Evolutionary conservation across 495 filamentous ascomycete species (phyloP), one percentile per base, ranked within the genome.

Genomic region (Penicillium manginii): DNA sequence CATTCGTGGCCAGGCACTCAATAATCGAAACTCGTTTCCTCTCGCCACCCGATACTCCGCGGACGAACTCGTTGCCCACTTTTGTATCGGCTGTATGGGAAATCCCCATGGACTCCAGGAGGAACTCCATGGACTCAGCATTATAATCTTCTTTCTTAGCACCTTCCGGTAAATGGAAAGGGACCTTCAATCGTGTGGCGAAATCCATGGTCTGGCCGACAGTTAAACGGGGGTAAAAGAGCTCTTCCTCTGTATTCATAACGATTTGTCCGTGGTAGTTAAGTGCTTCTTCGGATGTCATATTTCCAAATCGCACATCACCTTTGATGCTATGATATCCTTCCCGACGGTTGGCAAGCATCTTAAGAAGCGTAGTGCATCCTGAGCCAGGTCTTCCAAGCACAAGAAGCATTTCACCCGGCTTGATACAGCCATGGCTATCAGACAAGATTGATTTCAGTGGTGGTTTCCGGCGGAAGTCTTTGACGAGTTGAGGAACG

Each of bases 31-130:
- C 84, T 47, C 85, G 84, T 65, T 90, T 90, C 52, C 91, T 83
- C 70, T 96, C 91, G 21, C 91, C 91, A 46, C 91, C 91, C 2
- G 87, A 91, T 12, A 96, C 84, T 63, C 91, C 91, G 19, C 91
- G 88, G 47, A 92, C 81, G 60, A 86, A 90, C 6, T 85, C 83
- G 59, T 91, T 89, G n/a, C 91, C 91, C 17, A 94, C 89, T 52
- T 91, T 87, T 0, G 91, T 96, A 63, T 90, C 81, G 17, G 81
- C 79, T 0, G 90, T 93, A 67, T 94, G 90, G 54, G 89, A 80
- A 40, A 93, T 93, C 50, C 89, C 89, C 57, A 86, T 74, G 17
- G 88, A 84, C 40, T 86, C 84, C 6, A 91, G 78, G 19, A 92
- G 79, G 52, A 88, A 91, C 47, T 86, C 83, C 61, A 93, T 89